A percentile compares a stretch with the other conserved stretches of the same genome.
Conservation (phyloP, 495 filamentous ascomycete species). For the Parathielavia hyrcaniae region DNA sequence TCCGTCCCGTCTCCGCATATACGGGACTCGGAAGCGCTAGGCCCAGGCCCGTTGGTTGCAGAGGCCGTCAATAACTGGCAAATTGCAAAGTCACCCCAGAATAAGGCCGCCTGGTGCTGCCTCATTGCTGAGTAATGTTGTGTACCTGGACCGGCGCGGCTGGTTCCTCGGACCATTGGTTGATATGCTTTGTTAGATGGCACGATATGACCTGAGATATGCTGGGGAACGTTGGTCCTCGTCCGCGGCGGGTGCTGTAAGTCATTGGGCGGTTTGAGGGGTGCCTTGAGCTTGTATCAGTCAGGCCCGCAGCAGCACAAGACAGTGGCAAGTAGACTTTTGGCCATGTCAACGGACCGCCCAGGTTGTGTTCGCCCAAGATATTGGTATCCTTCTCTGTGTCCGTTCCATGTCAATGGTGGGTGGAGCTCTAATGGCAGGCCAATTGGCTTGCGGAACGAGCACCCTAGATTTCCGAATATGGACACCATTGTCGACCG, state of each 20-base stretch:
- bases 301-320: background rate
- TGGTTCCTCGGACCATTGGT: slow-evolving; percentile 10
- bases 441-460: slow-evolving; percentile 23
- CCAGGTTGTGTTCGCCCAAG: background rate
- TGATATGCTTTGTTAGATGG: slow-evolving; percentile 22
- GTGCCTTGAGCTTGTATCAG: background rate
- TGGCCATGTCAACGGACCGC: background rate
- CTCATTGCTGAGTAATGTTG: slow-evolving; percentile 16
- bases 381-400: background rate
- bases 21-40: no score
- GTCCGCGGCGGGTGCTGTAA: background rate
- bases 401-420: background rate
- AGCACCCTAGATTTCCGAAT: slow-evolving; percentile 23
- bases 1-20: background rate
- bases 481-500: slow-evolving; percentile 13
- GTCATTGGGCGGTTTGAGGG: background rate
- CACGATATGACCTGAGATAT: slow-evolving; percentile 3
- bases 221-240: slow-evolving; percentile 1
- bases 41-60: background rate
- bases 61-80: background rate
- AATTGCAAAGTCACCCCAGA: slow-evolving; percentile 14
- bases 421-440: slow-evolving; percentile 2
- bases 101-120: slow-evolving; percentile 16
- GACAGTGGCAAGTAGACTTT: background rate
- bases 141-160: slow-evolving; percentile 9